Conservation (phyloP, 345 rosid genomes). For the Eucalyptus rudis region DNA sequence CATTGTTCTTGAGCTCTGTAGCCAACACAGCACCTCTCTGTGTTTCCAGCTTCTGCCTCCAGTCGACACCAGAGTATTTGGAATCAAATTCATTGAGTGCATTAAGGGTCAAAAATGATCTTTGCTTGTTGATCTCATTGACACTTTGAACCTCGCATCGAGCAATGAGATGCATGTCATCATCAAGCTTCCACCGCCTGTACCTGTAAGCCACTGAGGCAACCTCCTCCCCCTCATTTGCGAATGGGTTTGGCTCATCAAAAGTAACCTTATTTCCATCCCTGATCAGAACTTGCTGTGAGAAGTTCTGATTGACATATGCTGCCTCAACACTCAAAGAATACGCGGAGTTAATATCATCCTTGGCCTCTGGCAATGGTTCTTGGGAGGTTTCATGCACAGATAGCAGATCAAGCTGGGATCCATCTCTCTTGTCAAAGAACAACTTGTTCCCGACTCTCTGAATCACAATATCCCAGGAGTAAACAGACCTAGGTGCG, state of each 20-base stretch:
- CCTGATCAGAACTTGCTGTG: slow-evolving; percentile 77
- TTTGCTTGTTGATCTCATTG: slow-evolving; percentile 67
- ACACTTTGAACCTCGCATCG: slow-evolving; percentile 94
- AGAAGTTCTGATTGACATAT: slow-evolving; percentile 71
- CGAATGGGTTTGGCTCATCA: slow-evolving; percentile 89
- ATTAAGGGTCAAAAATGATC: slow-evolving; percentile 68
- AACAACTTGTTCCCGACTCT: slow-evolving; percentile 87
- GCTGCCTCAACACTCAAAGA: slow-evolving; percentile 87
- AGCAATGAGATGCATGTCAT: slow-evolving; percentile 61
- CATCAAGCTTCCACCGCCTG: slow-evolving; percentile 93
- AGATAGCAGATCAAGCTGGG: slow-evolving; percentile 81
- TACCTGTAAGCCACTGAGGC: slow-evolving; percentile 94
- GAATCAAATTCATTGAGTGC: slow-evolving; percentile 96
- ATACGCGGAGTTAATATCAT: slow-evolving; percentile 73
- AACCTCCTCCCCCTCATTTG: slow-evolving; percentile 86
- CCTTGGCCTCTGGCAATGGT: slow-evolving; percentile 81
- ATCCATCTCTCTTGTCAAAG: slow-evolving; percentile 85
- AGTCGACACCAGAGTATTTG: slow-evolving; percentile 92
- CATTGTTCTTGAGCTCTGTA: slow-evolving; percentile 91
- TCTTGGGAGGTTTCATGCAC: slow-evolving; percentile 93
- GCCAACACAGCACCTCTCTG: slow-evolving; percentile 98
- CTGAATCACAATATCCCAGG: slow-evolving; percentile 92
- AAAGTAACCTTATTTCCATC: slow-evolving; percentile 75
- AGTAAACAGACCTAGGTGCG: slow-evolving; percentile 35
- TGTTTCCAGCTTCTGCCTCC: slow-evolving; percentile 98